These are phyloP conservation scores for Centaurea solstitialis DNA, from an alignment of 129 eudicot species.

Conservation along the genomic window DNA sequence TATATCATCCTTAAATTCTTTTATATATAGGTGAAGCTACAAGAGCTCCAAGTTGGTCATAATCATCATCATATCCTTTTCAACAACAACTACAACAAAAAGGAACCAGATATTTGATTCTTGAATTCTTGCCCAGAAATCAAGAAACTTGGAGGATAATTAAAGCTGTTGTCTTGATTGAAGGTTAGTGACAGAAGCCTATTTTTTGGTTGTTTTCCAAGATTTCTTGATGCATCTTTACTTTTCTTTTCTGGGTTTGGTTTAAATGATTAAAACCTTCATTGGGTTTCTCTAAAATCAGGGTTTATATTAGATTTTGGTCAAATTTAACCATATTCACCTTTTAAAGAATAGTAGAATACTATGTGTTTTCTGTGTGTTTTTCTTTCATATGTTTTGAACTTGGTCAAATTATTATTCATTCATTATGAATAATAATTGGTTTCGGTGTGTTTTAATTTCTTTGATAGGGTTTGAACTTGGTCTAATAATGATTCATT, in stretches of 20 bases:
- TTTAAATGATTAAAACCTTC: conserved; percentile 1
- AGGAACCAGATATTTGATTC: neutral
- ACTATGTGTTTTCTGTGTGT: no score
- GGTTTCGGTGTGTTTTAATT: neutral
- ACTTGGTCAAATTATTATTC: neutral
- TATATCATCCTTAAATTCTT: neutral
- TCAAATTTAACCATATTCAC: conserved; percentile 2
- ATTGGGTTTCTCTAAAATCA: neutral
- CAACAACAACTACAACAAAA: neutral
- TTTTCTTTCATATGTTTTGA: neutral
- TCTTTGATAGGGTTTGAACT: conserved; percentile 4
- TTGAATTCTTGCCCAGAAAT: conserved; percentile 15
- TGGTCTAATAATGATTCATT: no score
- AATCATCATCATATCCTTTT: conserved; percentile 8
- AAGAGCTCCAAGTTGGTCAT: conserved; percentile 17
- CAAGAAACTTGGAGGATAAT: conserved; percentile 6
- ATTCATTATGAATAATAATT: conserved; percentile 11
- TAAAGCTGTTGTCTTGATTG: conserved; percentile 21
- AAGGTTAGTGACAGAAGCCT: no score
- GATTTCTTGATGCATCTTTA: neutral
- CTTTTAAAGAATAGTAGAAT: neutral
- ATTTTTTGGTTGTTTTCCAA: no score
- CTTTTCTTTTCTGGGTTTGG: conserved; percentile 4
- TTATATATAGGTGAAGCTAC: conserved; percentile 19
- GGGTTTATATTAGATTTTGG: neutral